phyloP scores from a whole-genome alignment of 306 rosid species.

The Astragalus membranaceus region DNA sequence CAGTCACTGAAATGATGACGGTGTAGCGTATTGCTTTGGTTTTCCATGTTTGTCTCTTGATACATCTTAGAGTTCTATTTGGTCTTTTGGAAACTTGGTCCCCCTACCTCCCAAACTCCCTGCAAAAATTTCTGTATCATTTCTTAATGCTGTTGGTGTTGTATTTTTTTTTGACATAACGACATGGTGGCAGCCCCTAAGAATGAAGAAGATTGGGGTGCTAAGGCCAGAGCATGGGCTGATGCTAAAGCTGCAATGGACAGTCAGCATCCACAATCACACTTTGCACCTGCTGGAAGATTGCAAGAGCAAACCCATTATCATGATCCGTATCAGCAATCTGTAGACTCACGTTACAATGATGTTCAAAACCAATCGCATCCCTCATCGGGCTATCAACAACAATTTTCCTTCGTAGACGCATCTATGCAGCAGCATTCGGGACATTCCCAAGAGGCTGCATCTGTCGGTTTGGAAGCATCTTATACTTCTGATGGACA shows the following conservation, averaged over 20 bases:
- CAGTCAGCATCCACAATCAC: slow-evolving; percentile 63
- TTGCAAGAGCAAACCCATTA: slow-evolving; percentile 66
- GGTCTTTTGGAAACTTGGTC: neutral
- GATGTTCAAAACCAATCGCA: slow-evolving; percentile 61
- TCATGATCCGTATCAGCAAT: slow-evolving; percentile 64
- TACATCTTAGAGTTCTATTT: slow-evolving; percentile 2
- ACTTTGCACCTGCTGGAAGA: slow-evolving; percentile 55
- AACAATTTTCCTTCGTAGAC: slow-evolving; percentile 59
- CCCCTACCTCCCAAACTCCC: neutral
- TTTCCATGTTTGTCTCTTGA: slow-evolving; percentile 4
- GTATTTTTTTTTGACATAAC: slow-evolving; percentile 6
- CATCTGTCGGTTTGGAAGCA: slow-evolving; percentile 42
- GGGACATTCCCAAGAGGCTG: slow-evolving; percentile 50
- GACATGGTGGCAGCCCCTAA: slow-evolving; percentile 27
- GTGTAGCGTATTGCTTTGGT: neutral
- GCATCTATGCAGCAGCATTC: slow-evolving; percentile 38
- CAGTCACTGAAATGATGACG: neutral
- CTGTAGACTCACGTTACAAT: slow-evolving; percentile 37
- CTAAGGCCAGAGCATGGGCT: slow-evolving; percentile 97
- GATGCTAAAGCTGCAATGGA: slow-evolving; percentile 74
- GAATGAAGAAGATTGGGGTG: slow-evolving; percentile 95
- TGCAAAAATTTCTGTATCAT: neutral
- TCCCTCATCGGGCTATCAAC: slow-evolving; percentile 60
- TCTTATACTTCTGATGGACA: slow-evolving; percentile 56
- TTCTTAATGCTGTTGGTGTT: neutral